phyloP scores from a whole-genome alignment of 2,329 filamentous ascomycete species.

The Neofusicoccum sp. region DNA sequence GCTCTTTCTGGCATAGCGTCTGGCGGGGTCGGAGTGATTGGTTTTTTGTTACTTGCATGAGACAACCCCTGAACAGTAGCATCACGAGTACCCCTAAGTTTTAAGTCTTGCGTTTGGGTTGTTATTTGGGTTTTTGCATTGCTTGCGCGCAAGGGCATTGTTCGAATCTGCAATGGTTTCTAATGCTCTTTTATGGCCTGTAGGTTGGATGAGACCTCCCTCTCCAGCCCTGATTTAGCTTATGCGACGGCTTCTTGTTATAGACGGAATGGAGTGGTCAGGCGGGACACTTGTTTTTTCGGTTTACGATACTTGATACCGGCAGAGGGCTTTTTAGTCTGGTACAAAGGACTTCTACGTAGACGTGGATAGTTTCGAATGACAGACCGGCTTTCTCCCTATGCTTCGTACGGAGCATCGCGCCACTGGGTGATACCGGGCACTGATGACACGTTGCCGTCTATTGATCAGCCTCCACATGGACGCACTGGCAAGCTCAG shows the following conservation, averaged over 20 bases:
- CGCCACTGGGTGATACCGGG: background rate
- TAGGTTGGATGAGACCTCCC: background rate
- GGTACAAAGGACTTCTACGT: background rate
- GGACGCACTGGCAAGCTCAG: background rate
- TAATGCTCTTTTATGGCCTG: background rate
- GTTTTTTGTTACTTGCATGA: constrained; percentile 11
- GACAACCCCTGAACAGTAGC: constrained; percentile 12
- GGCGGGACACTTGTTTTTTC: constrained; percentile 6
- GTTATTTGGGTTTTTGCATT: background rate
- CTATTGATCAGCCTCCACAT: too few relatives aligned
- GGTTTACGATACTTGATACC: background rate
- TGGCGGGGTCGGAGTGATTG: constrained; percentile 14
- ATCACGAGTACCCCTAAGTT: constrained; percentile 15
- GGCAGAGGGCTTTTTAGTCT: background rate
- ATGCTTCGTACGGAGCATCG: background rate
- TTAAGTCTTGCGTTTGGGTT: background rate
- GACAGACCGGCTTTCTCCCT: constrained; percentile 1
- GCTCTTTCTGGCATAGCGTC: constrained; percentile 17
- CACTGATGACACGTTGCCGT: too few relatives aligned
- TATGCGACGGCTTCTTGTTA: constrained; percentile 5
- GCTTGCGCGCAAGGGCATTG: constrained; percentile 7
- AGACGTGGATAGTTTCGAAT: constrained; percentile 8
- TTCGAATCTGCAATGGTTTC: constrained; percentile 7
- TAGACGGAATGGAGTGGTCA: constrained; percentile 7
- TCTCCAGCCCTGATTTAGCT: background rate